Percentiles rank a stretch among this genome's conserved stretches.
Conservation (phyloP, 1,284 basidiomycete species). For the Austroboletus novae-zelandiae region DNA sequence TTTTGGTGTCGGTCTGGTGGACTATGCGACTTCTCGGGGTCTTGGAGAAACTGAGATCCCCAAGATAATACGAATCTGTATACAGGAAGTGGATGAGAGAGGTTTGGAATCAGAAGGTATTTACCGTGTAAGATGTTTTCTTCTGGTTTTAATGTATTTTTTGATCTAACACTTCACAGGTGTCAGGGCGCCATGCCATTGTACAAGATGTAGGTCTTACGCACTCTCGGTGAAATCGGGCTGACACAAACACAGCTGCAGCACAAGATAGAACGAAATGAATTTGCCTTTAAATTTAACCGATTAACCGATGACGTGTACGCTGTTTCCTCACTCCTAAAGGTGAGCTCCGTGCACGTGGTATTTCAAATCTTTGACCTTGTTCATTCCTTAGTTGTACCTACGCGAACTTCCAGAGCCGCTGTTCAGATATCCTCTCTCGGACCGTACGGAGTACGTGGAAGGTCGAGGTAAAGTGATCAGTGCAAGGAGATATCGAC, state of each 20-base stretch:
- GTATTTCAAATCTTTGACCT: slow-evolving; percentile 11
- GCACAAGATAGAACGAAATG: slow-evolving; percentile 88
- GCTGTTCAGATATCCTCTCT: slow-evolving; percentile 82
- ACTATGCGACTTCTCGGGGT: slow-evolving; percentile 86
- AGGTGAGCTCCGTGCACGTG: slow-evolving; percentile 49
- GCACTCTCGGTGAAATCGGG: not conserved
- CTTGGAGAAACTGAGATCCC: slow-evolving; percentile 77
- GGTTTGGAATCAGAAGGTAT: slow-evolving; percentile 85
- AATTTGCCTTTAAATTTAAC: slow-evolving; percentile 80
- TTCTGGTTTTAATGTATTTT: not conserved
- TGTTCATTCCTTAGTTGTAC: slow-evolving; percentile 55
- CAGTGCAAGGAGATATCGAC: not conserved
- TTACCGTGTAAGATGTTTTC: slow-evolving; percentile 58
- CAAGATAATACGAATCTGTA: slow-evolving; percentile 81
- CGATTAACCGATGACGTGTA: slow-evolving; percentile 79
- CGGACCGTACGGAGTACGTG: slow-evolving; percentile 83
- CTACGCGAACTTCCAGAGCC: slow-evolving; percentile 92
- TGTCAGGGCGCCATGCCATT: slow-evolving; percentile 81
- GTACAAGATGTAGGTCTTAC: slow-evolving; percentile 66
- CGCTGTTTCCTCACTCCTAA: slow-evolving; percentile 88
- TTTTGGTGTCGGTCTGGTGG: slow-evolving; percentile 88
- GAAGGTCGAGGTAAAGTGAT: slow-evolving; percentile 61
- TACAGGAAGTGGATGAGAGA: slow-evolving; percentile 79
- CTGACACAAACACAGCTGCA: slow-evolving; percentile 55
- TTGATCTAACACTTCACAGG: slow-evolving; percentile 40